These are phyloP conservation scores for Salix brachista DNA, from an alignment of 345 rosid species.

Conservation along the genomic window DNA sequence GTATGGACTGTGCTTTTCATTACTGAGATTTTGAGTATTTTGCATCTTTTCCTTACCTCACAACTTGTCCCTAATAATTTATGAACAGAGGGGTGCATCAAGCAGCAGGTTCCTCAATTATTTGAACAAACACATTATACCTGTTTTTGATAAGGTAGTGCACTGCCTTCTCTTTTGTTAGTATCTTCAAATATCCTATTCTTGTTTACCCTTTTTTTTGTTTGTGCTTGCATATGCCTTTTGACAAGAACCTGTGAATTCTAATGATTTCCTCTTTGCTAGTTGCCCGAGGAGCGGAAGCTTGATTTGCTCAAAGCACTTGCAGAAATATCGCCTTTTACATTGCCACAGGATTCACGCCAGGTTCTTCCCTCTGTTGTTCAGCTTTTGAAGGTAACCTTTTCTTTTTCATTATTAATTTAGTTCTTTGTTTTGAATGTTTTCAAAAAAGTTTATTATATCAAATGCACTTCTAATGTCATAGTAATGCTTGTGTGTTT, in stretches of 20 bases:
- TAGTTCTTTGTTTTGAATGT: background rate
- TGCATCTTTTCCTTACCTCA: slow-evolving; percentile 10
- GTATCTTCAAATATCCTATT: background rate
- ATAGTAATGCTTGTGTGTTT: background rate
- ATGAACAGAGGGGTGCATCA: slow-evolving; percentile 80
- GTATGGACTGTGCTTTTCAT: slow-evolving; percentile 33
- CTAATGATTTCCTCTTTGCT: slow-evolving; percentile 16
- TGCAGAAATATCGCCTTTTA: slow-evolving; percentile 87
- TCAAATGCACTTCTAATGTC: background rate
- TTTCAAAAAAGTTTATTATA: background rate
- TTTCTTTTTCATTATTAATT: background rate
- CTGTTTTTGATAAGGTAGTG: slow-evolving; percentile 83
- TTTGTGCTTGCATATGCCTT: background rate
- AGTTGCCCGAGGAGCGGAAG: slow-evolving; percentile 97
- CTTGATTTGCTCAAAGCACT: slow-evolving; percentile 94
- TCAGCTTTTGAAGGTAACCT: slow-evolving; percentile 71
- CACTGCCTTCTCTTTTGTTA: background rate
- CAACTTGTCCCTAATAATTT: slow-evolving; percentile 2
- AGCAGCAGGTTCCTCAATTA: slow-evolving; percentile 86
- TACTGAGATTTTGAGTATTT: background rate
- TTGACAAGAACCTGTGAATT: background rate
- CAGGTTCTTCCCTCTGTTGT: slow-evolving; percentile 90
- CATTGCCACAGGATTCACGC: slow-evolving; percentile 87
- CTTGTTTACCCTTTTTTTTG: background rate
- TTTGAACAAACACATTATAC: slow-evolving; percentile 79